Conservation (phyloP, 2,329 filamentous ascomycete species). For the Dendrostoma leiphaemia region DNA sequence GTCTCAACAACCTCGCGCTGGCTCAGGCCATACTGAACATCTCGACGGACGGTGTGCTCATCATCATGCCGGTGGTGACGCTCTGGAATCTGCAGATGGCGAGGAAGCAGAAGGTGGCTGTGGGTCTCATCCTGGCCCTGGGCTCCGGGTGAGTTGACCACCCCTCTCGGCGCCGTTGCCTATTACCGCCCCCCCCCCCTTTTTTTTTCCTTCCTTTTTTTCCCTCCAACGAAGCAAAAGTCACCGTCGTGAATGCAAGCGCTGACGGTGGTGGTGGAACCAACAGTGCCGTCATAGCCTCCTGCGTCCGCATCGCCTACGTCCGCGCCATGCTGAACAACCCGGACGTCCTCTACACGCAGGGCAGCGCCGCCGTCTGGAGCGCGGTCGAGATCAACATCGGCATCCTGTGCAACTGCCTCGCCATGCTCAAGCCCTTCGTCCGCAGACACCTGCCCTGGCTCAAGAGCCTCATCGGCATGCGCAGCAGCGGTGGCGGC, state of each 20-base stretch:
- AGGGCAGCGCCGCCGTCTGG: slow-evolving; percentile 26
- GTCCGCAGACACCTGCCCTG: slow-evolving; percentile 21
- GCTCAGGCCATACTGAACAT: slow-evolving; percentile 45
- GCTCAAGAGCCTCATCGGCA: slow-evolving; percentile 16
- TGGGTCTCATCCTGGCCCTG: slow-evolving; percentile 40
- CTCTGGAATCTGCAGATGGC: slow-evolving; percentile 40
- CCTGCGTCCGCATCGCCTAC: slow-evolving; percentile 26
- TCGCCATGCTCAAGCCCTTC: slow-evolving; percentile 25
- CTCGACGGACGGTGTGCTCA: slow-evolving; percentile 41
- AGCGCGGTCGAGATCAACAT: slow-evolving; percentile 35
- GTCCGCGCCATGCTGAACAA: slow-evolving; percentile 26
- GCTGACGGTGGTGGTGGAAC: not conserved
- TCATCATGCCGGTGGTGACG: slow-evolving; percentile 41
- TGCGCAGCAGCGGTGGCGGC: not conserved
- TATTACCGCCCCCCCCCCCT: no score
- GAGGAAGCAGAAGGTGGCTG: slow-evolving; percentile 39
- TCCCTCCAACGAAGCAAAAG: no score
- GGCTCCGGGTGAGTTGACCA: slow-evolving; percentile 39
- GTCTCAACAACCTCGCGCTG: slow-evolving; percentile 42
- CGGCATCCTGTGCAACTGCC: slow-evolving; percentile 27
- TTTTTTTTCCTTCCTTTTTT: not conserved
- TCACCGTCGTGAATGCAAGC: no score
- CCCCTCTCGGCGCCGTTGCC: no score
- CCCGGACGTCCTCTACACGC: slow-evolving; percentile 31
- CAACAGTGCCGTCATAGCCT: slow-evolving; percentile 25